Conservation (phyloP, 495 filamentous ascomycete species). For the Thermochaetoides thermophila region DNA sequence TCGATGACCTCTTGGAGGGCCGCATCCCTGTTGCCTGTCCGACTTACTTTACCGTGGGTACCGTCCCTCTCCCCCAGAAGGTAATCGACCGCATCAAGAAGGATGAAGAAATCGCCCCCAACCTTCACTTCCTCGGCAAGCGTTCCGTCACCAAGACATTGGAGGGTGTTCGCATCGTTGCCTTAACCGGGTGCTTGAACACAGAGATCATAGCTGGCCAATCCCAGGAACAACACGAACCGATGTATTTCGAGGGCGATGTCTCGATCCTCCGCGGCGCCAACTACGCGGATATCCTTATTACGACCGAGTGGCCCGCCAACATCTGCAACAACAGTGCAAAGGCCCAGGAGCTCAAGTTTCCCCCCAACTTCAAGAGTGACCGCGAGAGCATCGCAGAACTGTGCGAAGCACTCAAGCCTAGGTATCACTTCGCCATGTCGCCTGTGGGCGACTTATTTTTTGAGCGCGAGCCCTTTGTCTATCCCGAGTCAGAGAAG, state of each 20-base stretch:
- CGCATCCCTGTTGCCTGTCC: slow-evolving; percentile 58
- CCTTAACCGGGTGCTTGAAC: slow-evolving; percentile 59
- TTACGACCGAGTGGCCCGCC: slow-evolving; percentile 76
- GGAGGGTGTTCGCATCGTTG: slow-evolving; percentile 72
- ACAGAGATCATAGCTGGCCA: slow-evolving; percentile 32
- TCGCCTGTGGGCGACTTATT: slow-evolving; percentile 47
- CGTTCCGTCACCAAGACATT: slow-evolving; percentile 73
- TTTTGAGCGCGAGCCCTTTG: slow-evolving; percentile 90
- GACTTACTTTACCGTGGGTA: slow-evolving; percentile 76
- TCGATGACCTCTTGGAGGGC: slow-evolving; percentile 53
- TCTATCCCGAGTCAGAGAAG: slow-evolving; percentile 40
- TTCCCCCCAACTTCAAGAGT: slow-evolving; percentile 30
- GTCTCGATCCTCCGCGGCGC: slow-evolving; percentile 57
- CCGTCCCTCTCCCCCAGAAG: slow-evolving; percentile 44
- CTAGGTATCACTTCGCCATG: slow-evolving; percentile 74
- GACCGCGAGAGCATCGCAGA: slow-evolving; percentile 46
- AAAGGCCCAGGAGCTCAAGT: slow-evolving; percentile 26
- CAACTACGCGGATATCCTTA: slow-evolving; percentile 64
- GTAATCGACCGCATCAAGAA: slow-evolving; percentile 59
- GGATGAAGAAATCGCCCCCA: slow-evolving; percentile 64
- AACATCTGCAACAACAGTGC: slow-evolving; percentile 42
- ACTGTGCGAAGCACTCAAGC: slow-evolving; percentile 59
- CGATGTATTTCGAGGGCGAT: slow-evolving; percentile 62
- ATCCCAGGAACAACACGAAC: slow-evolving; percentile 47
- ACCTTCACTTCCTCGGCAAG: slow-evolving; percentile 78